A percentile compares a stretch with the other conserved stretches of the same genome.
phyloP scores from a whole-genome alignment of 805 yeast genomes.

The Cyberlindnera sargentensis region DNA sequence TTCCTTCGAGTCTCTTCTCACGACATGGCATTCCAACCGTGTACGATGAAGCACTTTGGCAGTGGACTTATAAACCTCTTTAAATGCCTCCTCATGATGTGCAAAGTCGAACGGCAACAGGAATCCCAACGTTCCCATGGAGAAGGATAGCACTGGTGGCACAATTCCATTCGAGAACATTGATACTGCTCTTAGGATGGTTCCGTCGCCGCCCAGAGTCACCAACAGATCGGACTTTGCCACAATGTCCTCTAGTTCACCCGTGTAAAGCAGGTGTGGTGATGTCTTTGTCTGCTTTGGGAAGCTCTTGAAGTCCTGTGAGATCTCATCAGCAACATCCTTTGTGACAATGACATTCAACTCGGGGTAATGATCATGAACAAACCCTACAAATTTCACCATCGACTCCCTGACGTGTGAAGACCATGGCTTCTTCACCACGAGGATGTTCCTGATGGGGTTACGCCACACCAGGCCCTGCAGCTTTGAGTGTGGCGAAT shows the following conservation, averaged over 20 bases:
- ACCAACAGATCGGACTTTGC: conserved; percentile 72
- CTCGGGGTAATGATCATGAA: conserved; percentile 57
- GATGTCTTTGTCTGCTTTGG: conserved; percentile 21
- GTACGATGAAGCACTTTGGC: conserved; percentile 71
- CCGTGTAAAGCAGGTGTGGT: conserved; percentile 48
- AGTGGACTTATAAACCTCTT: conserved; percentile 56
- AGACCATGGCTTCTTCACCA: conserved; percentile 85
- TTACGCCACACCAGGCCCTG: conserved; percentile 63
- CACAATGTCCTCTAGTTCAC: conserved; percentile 48
- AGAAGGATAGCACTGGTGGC: conserved; percentile 86
- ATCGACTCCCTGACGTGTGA: conserved; percentile 56
- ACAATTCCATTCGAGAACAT: conserved; percentile 62
- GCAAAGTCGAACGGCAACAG: conserved; percentile 78
- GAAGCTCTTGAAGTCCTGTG: conserved; percentile 22
- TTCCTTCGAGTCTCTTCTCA: conserved; percentile 15
- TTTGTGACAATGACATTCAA: conserved; percentile 73
- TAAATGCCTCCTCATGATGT: conserved; percentile 53
- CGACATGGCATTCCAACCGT: conserved; percentile 71
- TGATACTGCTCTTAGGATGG: conserved; percentile 78
- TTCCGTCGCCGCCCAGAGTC: conserved; percentile 96
- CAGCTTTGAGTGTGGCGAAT: conserved; percentile 52
- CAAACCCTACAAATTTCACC: conserved; percentile 53
- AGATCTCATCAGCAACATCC: conserved; percentile 67
- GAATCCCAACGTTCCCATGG: conserved; percentile 89
- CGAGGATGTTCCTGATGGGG: conserved; percentile 65